Evolutionary conservation across 2,329 filamentous ascomycete genomes (phyloP), one percentile per base, ranked within the genome.

Genomic region (Cladophialophora immunda): DNA sequence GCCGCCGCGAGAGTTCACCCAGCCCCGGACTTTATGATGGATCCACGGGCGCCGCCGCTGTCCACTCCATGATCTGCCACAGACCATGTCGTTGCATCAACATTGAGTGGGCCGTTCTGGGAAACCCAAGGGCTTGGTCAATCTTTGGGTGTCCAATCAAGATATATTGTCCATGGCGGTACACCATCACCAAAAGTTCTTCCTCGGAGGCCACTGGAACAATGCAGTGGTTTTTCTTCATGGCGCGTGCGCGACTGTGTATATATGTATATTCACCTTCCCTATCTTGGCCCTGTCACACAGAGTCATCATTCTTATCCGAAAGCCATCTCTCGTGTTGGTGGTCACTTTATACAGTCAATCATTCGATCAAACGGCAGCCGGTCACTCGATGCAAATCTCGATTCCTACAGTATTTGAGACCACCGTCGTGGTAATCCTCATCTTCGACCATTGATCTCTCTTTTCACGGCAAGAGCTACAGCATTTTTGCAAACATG

Each of bases 181-280:
- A 47, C 22, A 50, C 7, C 25, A 50, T 6, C 22, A 50, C 22
- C 19, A 4, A 25, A 13, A 13, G 1, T 11, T 25, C 45, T 25
- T 25, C 19, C 9, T 22, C 19, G 19, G 4, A 50, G 6, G 19
- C 19, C 45, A 11, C 45, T 50, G 45, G 22, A 50, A 50, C 45
- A 50, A 22, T 11, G 9, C 7, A 25, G 4, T 50, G 45, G 5
- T 3, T 25, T 47, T 50, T 25, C 19, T 13, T 13, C 3, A 4
- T 45, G 38, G 19, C 11, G 7, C 19, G 22, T 50, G 19, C 45
- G 45, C 7, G 19, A 25, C 45, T 7, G 9, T 7, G 25, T 50
- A 50, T 50, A 50, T 50, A 50, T 50, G 22, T 13, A 25, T 50
- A 25, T 50, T 50, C 45, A 50, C 45, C 45, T 5, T 50, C 5